Base-by-base conservation (phyloP, 208 protist genomes). In the Trypanosoma avium region DNA sequence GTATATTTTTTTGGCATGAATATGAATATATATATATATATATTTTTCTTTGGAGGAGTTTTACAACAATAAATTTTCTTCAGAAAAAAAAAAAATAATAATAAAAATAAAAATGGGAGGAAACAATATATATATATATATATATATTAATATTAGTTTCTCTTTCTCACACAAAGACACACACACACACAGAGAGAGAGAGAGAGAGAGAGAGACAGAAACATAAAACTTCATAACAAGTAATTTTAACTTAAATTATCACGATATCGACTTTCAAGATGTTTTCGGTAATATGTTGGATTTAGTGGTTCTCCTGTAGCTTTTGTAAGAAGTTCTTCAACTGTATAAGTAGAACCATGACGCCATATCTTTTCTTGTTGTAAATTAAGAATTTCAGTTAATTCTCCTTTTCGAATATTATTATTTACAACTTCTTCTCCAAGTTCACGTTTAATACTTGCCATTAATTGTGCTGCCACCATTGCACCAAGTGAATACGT, bases 401-500 rank as follows among this genome's bases (percentile, higher is more conserved):
- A 77, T 13, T 90, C 73, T 26, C 80, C 88, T 4, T 50, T 80
- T n/a, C 67, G 55, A 38, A 94, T 59, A 65, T 68, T 77, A 54
- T 80, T 43, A 9, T 82, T 70, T 58, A 75, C 57, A 27, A 61
- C 62, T 13, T 66, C 49, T 0, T 69, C 59, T 8, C 61, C 61
- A 22, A 79, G 32, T 43, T 95, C 86, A 53, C 77, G 73, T 40
- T 70, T 63, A 61, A 94, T 82, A 24, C 63, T 75, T 35, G 66
- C 74, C 76, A 87, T 80, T 30, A 97, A 71, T 69, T 96, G 90
- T 46, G 85, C 90, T 1, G 90, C 79, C 30, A 87, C 70, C 70
- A 94, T 89, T n/a, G 88, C 81, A 19, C 93, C 93, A 4, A 96
- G 55, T 0, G 79, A 49, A 62, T 97, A 97, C 0, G 85, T 90